Conservation (phyloP, 169 alveolate species). For the Plasmodium falciparum region DNA sequence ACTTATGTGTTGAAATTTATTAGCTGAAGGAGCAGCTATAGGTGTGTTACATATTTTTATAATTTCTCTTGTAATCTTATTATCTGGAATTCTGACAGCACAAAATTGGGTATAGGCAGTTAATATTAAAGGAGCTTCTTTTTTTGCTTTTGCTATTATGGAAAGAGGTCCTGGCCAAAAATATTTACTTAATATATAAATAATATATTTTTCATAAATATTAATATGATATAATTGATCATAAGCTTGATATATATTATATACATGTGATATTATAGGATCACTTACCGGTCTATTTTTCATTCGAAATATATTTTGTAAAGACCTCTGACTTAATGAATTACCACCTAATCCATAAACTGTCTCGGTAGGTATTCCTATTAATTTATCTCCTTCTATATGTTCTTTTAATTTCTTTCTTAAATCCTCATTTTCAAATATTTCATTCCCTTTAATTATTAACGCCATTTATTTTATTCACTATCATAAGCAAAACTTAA, state of each 20-base stretch:
- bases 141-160: constrained; percentile 89
- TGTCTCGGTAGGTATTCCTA: constrained; percentile 97
- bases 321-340: constrained; percentile 92
- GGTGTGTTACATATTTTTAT: constrained; percentile 89
- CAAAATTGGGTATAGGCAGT: constrained; percentile 92
- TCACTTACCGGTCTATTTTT: constrained; percentile 96
- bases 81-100: constrained; percentile 94
- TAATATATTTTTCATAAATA: constrained; percentile 79
- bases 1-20: constrained; percentile 96
- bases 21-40: constrained; percentile 98
- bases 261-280: constrained; percentile 96
- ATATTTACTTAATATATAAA: constrained; percentile 81
- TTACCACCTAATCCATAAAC: constrained; percentile 98
- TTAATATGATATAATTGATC: constrained; percentile 86
- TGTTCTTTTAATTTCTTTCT: constrained; percentile 51
- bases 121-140: constrained; percentile 84
- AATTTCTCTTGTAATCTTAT: constrained; percentile 88
- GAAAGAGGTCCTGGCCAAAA: constrained; percentile 98
- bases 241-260: constrained; percentile 87
- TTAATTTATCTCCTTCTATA: constrained; percentile 88
- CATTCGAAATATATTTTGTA: constrained; percentile 89
- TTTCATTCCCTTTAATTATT: constrained; percentile 56
- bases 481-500: not conserved
- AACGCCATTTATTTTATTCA: constrained; percentile 11
- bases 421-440: constrained; percentile 28